Evolutionary conservation across 2,329 filamentous ascomycete species (phyloP), one percentile per base, ranked within the genome.

Genomic region (Mollisia scopiformis): DNA sequence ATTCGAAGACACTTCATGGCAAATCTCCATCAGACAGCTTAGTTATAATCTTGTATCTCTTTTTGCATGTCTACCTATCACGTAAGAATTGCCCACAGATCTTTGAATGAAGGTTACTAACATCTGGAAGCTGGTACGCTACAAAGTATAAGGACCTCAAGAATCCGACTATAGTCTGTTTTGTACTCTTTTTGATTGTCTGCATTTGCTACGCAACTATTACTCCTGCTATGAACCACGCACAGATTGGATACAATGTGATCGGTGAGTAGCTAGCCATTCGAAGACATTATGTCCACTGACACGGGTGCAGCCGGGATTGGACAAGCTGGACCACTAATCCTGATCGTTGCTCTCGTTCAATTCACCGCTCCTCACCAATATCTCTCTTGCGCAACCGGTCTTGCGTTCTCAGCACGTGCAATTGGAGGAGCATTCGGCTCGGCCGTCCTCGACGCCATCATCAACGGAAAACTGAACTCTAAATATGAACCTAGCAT

Each of bases 341-440:
- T 79, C 0, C 75, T 83, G 1, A 75, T 84, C 6, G 76, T 80
- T 1, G 81, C 81, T 13, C 74, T 78, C 55, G 75, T 84, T 19
- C 81, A 84, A 64, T 83, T 83, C 68, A 82, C 80, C 1, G 78
- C 81, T 0, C 81, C 82, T 2, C 81, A 84, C 63, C 77, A 78
- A 2, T 82, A 77, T 66, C 76, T 84, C 23, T 81, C 80, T 0
- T 83, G 80, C 0, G 81, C 81, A 1, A 83, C 81, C 0, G 82
- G 82, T 0, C 76, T 84, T 1, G 80, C 79, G 2, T 83, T 83
- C 68, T 82, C 80, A 1, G 80, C 80, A 6, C 76, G 81, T 30
- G 81, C 81, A 33, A 80, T 84, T 21, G 81, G 82, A 23, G 81
- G 81, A 28, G 81, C 81, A 1, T 83, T 83, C 56, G 81, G 81